Evolutionary conservation across 495 filamentous ascomycete genomes (phyloP).

Genomic region (Neurospora tetraspora): DNA sequence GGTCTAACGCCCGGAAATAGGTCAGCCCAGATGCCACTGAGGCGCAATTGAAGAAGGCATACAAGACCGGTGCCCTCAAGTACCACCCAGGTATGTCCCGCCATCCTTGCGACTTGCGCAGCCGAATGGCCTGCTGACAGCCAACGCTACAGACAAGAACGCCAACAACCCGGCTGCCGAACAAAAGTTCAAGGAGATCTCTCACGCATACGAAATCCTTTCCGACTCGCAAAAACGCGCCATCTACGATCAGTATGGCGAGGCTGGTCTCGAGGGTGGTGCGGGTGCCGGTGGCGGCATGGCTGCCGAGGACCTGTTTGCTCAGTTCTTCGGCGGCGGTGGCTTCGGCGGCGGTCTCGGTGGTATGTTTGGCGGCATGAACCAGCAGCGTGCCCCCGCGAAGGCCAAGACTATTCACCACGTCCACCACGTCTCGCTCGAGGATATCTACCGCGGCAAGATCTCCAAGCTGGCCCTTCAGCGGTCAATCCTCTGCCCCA

Average conservation of each 20-base stretch:
- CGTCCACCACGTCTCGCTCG: slow-evolving; percentile 92
- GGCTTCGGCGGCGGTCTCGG: slow-evolving; percentile 67
- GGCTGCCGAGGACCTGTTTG: slow-evolving; percentile 94
- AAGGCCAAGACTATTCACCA: slow-evolving; percentile 96
- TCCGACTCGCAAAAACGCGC: slow-evolving; percentile 83
- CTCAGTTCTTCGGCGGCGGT: slow-evolving; percentile 90
- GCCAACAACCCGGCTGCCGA: slow-evolving; percentile 84
- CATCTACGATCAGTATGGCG: slow-evolving; percentile 94
- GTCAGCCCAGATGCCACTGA: slow-evolving; percentile 64
- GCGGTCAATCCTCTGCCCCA: slow-evolving; percentile 92
- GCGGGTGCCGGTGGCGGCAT: slow-evolving; percentile 73
- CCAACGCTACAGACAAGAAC: slow-evolving; percentile 70
- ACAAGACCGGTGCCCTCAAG: slow-evolving; percentile 82
- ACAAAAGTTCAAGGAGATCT: slow-evolving; percentile 97
- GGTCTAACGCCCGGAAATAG: slow-evolving; percentile 35
- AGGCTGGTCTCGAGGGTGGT: slow-evolving; percentile 86
- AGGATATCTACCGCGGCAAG: slow-evolving; percentile 98
- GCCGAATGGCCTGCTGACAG: slow-evolving; percentile 3
- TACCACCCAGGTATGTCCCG: slow-evolving; percentile 71
- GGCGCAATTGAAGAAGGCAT: slow-evolving; percentile 76
- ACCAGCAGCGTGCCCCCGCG: slow-evolving; percentile 68
- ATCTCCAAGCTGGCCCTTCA: slow-evolving; percentile 94
- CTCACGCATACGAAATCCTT: slow-evolving; percentile 87
- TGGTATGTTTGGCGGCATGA: slow-evolving; percentile 73
- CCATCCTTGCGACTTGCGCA: background rate